These are phyloP conservation scores for Erysimum cheiranthoides DNA, from an alignment of 345 rosid genomes.

Conservation along the genomic window DNA sequence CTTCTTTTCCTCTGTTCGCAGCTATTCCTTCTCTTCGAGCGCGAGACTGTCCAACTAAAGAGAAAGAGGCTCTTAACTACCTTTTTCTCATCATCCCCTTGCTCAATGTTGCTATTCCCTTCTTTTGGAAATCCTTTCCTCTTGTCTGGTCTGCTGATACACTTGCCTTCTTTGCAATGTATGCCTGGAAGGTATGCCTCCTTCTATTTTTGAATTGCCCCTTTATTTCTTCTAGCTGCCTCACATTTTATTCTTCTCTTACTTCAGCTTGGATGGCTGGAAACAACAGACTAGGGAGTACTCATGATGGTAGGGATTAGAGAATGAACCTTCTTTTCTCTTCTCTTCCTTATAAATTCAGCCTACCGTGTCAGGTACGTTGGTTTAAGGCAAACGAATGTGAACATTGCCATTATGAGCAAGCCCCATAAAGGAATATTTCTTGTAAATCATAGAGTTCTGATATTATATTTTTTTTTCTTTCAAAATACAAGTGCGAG, in stretches of 20 bases:
- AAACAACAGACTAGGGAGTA: conserved; percentile 56
- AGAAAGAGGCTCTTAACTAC: conserved; percentile 95
- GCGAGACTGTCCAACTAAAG: conserved; percentile 85
- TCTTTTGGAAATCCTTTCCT: conserved; percentile 91
- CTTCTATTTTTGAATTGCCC: neutral
- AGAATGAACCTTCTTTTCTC: conserved; percentile 23
- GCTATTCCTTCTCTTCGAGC: conserved; percentile 97
- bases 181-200: conserved; percentile 91
- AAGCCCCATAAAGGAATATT: conserved; percentile 3
- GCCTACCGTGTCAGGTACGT: conserved; percentile 4
- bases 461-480: conserved; percentile 16
- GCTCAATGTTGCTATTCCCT: conserved; percentile 81
- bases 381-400: conserved; percentile 20
- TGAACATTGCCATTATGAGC: conserved; percentile 35
- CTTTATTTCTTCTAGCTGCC: neutral
- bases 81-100: conserved; percentile 83
- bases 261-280: conserved; percentile 71
- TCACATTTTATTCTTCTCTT: conserved; percentile 21
- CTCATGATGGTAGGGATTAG: conserved; percentile 22
- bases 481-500: conserved; percentile 9
- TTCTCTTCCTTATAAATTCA: conserved; percentile 27
- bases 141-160: conserved; percentile 96
- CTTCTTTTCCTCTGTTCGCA: neutral
- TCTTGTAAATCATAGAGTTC: conserved; percentile 36
- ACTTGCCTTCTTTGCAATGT: conserved; percentile 80